Percentiles rank a stretch among this genome's conserved stretches.
These are phyloP conservation scores for Trametes hirsuta DNA, from an alignment of 1,284 basidiomycete genomes.

Conservation along the genomic window DNA sequence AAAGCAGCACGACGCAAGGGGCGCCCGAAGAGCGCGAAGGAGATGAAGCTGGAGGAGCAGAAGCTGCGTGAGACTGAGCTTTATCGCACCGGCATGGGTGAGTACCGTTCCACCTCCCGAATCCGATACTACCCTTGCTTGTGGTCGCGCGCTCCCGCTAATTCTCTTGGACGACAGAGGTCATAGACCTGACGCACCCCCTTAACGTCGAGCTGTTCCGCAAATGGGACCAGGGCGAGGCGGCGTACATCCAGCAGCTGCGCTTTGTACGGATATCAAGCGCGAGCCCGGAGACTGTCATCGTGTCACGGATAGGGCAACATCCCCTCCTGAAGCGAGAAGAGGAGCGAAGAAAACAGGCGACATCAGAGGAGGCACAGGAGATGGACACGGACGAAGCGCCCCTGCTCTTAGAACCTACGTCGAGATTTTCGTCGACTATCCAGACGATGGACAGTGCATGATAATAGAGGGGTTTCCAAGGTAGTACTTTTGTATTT, in stretches of 20 bases:
- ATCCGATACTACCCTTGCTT: slow-evolving; percentile 1
- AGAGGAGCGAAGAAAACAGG: slow-evolving; percentile 22
- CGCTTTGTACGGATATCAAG: slow-evolving; percentile 77
- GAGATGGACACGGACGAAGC: slow-evolving; percentile 40
- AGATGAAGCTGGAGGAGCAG: slow-evolving; percentile 73
- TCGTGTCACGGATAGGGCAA: slow-evolving; percentile 62
- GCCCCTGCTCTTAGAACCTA: slow-evolving; percentile 36
- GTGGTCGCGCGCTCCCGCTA: not conserved
- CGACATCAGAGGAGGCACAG: not conserved
- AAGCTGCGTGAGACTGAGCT: slow-evolving; percentile 70
- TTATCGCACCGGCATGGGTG: slow-evolving; percentile 86
- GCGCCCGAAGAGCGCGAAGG: slow-evolving; percentile 74
- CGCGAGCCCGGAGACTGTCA: slow-evolving; percentile 45
- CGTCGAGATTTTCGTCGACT: slow-evolving; percentile 44
- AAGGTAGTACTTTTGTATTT: not conserved
- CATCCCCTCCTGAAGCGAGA: slow-evolving; percentile 45
- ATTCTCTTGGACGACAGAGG: slow-evolving; percentile 51
- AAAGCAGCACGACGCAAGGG: slow-evolving; percentile 70
- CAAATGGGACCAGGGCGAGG: slow-evolving; percentile 76
- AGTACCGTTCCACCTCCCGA: slow-evolving; percentile 33
- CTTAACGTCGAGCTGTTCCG: slow-evolving; percentile 76
- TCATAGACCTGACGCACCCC: slow-evolving; percentile 81
- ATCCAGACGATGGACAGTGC: slow-evolving; percentile 47
- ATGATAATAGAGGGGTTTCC: slow-evolving; percentile 9
- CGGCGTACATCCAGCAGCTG: slow-evolving; percentile 75